phyloP scores from a whole-genome alignment of 164 flowering plant species.

The grape (Vitis vinifera) region ASM3070453v1 NC_081805.1:11360501-11361000 shows the following conservation, averaged over 20 bases:
- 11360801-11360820: not conserved
- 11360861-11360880: not conserved
- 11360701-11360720: too few species aligned
- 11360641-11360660: too few species aligned
- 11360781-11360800: not conserved
- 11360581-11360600: too few species aligned
- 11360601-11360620: too few species aligned
- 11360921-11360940: slow-evolving; percentile 73
- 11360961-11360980: slow-evolving; percentile 72
- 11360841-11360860: not conserved
- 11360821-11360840: not conserved
- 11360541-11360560: too few species aligned
- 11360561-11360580: too few species aligned
- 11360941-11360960: slow-evolving; percentile 65
- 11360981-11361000: slow-evolving; percentile 66
- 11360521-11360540: too few species aligned
- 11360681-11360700: too few species aligned
- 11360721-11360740: too few species aligned
- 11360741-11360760: not conserved
- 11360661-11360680: too few species aligned
- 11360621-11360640: too few species aligned
- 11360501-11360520: too few species aligned
- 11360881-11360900: not conserved
- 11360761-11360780: not conserved
- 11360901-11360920: slow-evolving; percentile 23